Evolutionary conservation across 2,329 filamentous ascomycete species (phyloP), one percentile per base, ranked within the genome.

Genomic region (Cytospora piceae): DNA sequence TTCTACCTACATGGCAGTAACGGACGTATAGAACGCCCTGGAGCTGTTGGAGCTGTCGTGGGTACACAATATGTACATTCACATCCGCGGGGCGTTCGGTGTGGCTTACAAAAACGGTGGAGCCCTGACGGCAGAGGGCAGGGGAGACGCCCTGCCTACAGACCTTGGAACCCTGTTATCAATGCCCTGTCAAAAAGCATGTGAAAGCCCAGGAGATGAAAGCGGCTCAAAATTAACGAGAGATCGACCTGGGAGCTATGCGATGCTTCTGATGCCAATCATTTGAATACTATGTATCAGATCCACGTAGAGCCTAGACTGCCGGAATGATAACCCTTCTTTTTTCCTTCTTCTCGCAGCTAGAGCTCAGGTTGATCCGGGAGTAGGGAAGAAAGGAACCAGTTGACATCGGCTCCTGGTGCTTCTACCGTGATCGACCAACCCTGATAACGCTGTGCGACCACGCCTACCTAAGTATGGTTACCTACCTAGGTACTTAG

Each of bases 161-260:
- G 1, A n/a, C 32, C 31, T 9, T 3, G 12, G 14, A 51, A 57
- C 53, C 61, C 34, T 51, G 53, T 49, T 62, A 29, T 51, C 39
- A 57, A 15, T 37, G 61, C 61, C 61, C 34, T 63, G 61, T 63
- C 31, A 17, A 57, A 63, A 63, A 49, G 61, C 61, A 63, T 63
- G 61, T 63, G 61, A 63, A 63, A 63, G 29, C 27, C 27, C 5
- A 29, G 22, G 49, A 52, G 61, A 37, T 53, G 46, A 39, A 17
- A 22, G 52, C 24, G 24, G 52, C 52, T 32, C 12, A 20, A 54
- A 11, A 4, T 29, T n/a, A 20, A 24, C 52, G 9, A 37, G 32
- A 32, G 9, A 8, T 56, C 14, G 52, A 56, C 51, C 53, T 39
- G 27, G 27, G 20, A 46, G 17, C 34, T 27, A n/a, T 24, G 53